phyloP scores from a whole-genome alignment of 225 moss, liverwort and hornwort genomes.

The Neckera pumila region DNA sequence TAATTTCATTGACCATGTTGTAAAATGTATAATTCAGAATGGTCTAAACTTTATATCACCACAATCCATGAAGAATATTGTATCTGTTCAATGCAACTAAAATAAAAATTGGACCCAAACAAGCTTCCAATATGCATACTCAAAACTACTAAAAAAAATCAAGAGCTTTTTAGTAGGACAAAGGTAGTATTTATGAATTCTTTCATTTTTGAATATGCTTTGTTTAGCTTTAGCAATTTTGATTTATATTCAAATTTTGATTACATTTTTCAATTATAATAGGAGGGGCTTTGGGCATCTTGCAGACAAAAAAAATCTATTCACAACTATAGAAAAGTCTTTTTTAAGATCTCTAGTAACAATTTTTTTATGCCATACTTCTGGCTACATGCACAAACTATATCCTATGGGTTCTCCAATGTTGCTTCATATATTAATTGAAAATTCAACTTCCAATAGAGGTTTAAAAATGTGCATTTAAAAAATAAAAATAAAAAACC shows the following conservation, averaged over 20 bases:
- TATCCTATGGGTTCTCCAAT: background rate
- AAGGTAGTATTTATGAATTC: background rate
- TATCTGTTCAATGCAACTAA: too few species aligned
- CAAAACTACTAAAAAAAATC: too few species aligned
- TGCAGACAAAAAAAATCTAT: background rate
- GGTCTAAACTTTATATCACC: too few species aligned
- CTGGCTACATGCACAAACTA: background rate
- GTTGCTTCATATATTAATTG: background rate
- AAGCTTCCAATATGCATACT: too few species aligned
- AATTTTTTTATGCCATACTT: background rate
- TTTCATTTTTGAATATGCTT: background rate
- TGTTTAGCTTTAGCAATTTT: background rate
- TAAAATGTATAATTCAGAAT: too few species aligned
- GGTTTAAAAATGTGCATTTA: background rate
- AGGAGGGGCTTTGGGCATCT: background rate
- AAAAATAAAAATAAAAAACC: background rate
- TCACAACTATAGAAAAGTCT: background rate
- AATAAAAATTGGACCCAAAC: too few species aligned
- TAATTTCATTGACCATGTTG: too few species aligned
- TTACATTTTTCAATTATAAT: background rate
- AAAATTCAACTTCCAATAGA: background rate
- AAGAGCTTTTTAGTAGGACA: too few species aligned
- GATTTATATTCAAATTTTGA: background rate
- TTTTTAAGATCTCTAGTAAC: background rate
- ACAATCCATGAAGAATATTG: too few species aligned